Evolutionary conservation across 371 early-diverging fungal species (phyloP).

Genomic region (Circinella umbellata): DNA sequence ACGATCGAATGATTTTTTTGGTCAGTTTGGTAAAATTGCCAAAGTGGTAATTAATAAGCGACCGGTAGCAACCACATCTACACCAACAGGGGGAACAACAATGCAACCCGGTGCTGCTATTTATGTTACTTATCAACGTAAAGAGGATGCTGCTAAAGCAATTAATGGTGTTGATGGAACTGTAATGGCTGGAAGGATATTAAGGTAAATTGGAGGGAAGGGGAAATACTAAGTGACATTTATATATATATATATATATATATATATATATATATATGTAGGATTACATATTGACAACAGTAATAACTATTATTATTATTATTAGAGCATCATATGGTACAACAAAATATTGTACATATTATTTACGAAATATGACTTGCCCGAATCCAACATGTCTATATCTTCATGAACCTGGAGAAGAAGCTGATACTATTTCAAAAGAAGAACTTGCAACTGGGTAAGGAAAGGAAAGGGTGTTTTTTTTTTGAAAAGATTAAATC

Average conservation of each 20-base stretch:
- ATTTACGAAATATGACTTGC: conserved; percentile 88
- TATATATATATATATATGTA: no score
- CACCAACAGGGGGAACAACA: conserved; percentile 45
- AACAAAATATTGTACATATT: conserved; percentile 97
- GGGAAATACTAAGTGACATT: background rate
- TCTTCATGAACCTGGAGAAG: conserved; percentile 95
- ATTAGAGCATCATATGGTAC: conserved; percentile 85
- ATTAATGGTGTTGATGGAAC: conserved; percentile 94
- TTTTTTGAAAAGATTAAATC: no score
- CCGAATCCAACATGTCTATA: conserved; percentile 94
- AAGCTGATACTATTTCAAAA: conserved; percentile 76
- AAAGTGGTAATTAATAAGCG: conserved; percentile 87
- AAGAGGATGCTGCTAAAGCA: conserved; percentile 90
- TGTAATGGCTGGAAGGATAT: conserved; percentile 83
- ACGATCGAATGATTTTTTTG: conserved; percentile 90
- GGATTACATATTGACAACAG: no score
- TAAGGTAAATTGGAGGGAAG: conserved; percentile 51
- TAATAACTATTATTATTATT: background rate
- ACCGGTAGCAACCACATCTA: conserved; percentile 61
- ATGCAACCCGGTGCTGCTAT: conserved; percentile 74
- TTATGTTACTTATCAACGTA: conserved; percentile 86
- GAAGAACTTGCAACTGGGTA: conserved; percentile 69
- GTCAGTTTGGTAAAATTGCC: conserved; percentile 95
- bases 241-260: background rate
- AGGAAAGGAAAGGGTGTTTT: background rate